A percentile compares a stretch with the other conserved stretches of the same genome.
These are phyloP conservation scores for Ophiocordyceps polyrhachis-furcata DNA, from an alignment of 2,329 filamentous ascomycete genomes.

Conservation along the genomic window DNA sequence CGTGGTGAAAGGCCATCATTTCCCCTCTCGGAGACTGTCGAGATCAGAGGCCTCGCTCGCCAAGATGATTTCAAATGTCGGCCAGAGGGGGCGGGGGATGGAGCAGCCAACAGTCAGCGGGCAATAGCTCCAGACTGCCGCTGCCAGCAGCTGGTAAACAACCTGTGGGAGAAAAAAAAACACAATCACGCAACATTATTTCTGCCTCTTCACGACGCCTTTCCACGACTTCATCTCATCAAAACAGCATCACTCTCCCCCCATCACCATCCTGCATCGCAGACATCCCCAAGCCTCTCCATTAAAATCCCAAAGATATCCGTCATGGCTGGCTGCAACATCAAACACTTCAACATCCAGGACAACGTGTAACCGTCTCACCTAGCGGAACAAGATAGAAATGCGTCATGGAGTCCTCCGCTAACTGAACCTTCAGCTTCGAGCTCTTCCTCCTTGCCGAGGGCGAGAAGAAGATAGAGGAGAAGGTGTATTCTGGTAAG, in stretches of 20 bases:
- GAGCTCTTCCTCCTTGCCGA: slow-evolving; percentile 79
- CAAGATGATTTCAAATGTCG: neutral
- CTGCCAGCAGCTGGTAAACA: neutral
- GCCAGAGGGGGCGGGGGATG: neutral
- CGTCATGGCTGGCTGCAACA: slow-evolving; percentile 18
- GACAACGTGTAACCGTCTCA: slow-evolving; percentile 13
- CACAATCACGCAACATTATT: too few relatives aligned
- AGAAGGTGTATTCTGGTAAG: slow-evolving; percentile 76
- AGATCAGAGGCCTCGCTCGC: neutral
- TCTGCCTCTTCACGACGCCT: neutral
- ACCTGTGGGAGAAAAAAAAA: neutral
- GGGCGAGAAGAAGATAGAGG: slow-evolving; percentile 85
- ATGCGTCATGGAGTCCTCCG: neutral
- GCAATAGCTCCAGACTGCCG: neutral
- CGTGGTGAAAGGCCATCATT: neutral
- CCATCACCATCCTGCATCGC: neutral
- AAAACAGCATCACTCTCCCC: neutral
- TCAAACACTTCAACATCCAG: slow-evolving; percentile 20
- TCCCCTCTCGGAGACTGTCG: neutral
- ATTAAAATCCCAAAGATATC: neutral
- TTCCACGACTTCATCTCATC: neutral
- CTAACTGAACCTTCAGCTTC: slow-evolving; percentile 40
- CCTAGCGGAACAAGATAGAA: neutral
- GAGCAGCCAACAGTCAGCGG: neutral
- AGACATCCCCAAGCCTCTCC: neutral